Evolutionary conservation across 345 rosid species (phyloP).

Genomic region (Eucalyptus marginata): DNA sequence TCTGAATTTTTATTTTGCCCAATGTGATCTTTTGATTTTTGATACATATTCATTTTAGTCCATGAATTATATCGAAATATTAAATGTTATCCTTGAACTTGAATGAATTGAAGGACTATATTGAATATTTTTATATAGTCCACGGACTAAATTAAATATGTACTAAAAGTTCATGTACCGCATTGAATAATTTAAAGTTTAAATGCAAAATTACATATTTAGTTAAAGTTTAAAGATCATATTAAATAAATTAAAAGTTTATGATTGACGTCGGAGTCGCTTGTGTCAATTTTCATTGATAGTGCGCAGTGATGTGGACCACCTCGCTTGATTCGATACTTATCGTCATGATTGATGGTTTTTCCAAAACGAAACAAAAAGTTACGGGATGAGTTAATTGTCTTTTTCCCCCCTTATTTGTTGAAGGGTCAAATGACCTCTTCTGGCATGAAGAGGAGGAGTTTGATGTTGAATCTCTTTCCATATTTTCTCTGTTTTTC

Average conservation of each 20-base stretch:
- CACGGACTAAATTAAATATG: too few species aligned
- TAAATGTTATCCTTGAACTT: too few species aligned
- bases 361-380: background rate
- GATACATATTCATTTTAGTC: too few species aligned
- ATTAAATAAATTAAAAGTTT: too few species aligned
- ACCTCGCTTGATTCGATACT: background rate
- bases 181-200: too few species aligned
- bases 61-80: too few species aligned
- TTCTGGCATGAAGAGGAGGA: background rate
- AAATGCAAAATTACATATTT: too few species aligned
- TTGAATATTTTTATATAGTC: too few species aligned
- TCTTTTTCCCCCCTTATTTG: background rate
- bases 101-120: too few species aligned
- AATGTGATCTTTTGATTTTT: rapidly evolving
- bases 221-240: too few species aligned
- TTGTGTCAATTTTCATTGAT: background rate
- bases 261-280: rapidly evolving
- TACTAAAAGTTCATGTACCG: too few species aligned
- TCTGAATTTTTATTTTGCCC: too few species aligned
- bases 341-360: background rate
- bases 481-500: background rate
- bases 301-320: background rate
- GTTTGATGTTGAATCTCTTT: background rate
- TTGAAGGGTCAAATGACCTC: background rate
- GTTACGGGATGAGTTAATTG: background rate